Evolutionary conservation across 2,329 filamentous ascomycete genomes (phyloP).

Genomic region (Myriosclerotinia duriaeana): DNA sequence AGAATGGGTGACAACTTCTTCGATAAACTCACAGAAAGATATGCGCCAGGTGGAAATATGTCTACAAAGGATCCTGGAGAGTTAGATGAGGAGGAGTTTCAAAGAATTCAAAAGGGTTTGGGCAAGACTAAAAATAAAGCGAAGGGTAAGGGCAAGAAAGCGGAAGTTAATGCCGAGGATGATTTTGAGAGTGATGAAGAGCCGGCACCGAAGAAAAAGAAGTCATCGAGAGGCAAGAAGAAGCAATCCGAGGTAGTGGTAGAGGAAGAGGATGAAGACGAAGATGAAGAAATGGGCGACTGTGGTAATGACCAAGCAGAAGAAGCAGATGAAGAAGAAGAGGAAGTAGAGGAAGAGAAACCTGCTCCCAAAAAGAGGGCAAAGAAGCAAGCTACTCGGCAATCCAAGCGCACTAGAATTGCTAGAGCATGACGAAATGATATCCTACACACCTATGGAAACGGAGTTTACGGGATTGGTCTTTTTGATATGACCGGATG

Average conservation of each 20-base stretch:
- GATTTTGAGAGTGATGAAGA: constrained; percentile 20
- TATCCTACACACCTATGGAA: not conserved
- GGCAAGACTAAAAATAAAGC: constrained; percentile 7
- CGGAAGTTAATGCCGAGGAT: constrained; percentile 17
- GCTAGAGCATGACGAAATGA: constrained; percentile 8
- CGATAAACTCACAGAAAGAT: constrained; percentile 70
- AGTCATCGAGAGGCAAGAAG: constrained; percentile 11
- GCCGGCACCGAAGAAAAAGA: constrained; percentile 8
- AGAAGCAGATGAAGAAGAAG: constrained; percentile 13
- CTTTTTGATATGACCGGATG: constrained; percentile 6
- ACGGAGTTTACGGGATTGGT: constrained; percentile 16
- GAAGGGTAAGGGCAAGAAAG: constrained; percentile 44
- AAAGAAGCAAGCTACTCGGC: constrained; percentile 1
- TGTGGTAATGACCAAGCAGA: constrained; percentile 8
- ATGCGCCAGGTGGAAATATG: constrained; percentile 53
- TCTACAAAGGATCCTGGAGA: constrained; percentile 57
- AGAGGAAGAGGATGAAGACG: constrained; percentile 4
- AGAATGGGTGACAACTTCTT: constrained; percentile 66
- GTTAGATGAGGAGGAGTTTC: constrained; percentile 61
- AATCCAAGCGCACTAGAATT: constrained; percentile 16
- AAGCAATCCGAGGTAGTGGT: constrained; percentile 5
- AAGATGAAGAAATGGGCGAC: constrained; percentile 11
- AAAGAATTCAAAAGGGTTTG: constrained; percentile 34
- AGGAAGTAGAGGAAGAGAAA: constrained; percentile 14
- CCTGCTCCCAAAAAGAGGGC: constrained; percentile 1